Conservation (phyloP, 768 basidiomycete species). For the Phaeolepiota aurea region DNA sequence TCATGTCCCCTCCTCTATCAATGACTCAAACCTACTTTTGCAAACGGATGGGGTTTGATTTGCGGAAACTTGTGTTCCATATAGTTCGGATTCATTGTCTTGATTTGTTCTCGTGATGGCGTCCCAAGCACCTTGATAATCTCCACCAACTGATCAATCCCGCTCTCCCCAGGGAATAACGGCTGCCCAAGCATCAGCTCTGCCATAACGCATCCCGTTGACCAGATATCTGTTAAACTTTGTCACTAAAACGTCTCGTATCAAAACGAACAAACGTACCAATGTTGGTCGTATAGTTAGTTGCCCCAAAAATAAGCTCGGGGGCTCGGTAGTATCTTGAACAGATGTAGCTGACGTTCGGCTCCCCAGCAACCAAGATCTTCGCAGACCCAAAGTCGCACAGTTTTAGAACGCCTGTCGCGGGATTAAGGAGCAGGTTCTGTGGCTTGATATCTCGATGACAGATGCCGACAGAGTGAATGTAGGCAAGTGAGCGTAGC, state of each 20-base stretch:
- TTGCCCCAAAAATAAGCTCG: constrained; percentile 98
- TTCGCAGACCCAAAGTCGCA: constrained; percentile 99
- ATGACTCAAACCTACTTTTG: constrained; percentile 55
- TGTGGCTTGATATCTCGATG: constrained; percentile 99
- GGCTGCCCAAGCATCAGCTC: constrained; percentile 99
- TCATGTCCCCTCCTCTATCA: constrained; percentile 3
- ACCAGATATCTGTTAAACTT: constrained; percentile 81
- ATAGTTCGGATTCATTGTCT: constrained; percentile 99
- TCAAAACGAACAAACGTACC: constrained; percentile 42
- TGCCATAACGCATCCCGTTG: constrained; percentile 99
- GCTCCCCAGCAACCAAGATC: constrained; percentile 95
- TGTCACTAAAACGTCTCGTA: constrained; percentile 7
- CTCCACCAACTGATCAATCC: constrained; percentile 98
- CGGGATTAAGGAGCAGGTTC: constrained; percentile 94
- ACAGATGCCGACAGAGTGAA: constrained; percentile 98
- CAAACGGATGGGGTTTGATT: constrained; percentile 99
- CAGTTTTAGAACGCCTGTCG: constrained; percentile 92
- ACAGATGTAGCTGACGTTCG: constrained; percentile 99
- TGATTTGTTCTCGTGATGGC: constrained; percentile 97
- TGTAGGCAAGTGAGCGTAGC: constrained; percentile 95
- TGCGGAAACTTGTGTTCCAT: constrained; percentile 99
- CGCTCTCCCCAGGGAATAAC: constrained; percentile 96
- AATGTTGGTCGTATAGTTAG: constrained; percentile 99
- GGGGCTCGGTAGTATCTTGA: constrained; percentile 99
- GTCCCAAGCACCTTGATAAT: constrained; percentile 99